Evolutionary conservation across 139 green algal species (phyloP), one percentile per base, ranked within the genome.

Genomic region (Parachlorella kessleri): DNA sequence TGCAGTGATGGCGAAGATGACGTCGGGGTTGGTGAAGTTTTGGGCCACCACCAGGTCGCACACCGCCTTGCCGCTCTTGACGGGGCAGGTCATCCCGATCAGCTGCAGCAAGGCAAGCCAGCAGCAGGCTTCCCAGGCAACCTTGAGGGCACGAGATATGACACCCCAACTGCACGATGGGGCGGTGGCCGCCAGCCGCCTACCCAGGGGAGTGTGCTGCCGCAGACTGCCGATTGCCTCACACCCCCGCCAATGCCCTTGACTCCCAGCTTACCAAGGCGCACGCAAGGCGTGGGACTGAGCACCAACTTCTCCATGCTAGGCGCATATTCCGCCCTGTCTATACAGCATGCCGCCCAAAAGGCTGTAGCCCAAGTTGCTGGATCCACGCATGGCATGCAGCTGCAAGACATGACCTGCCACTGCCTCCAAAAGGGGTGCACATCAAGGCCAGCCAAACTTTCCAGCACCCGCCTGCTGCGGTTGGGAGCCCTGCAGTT

Each of bases 11-110:
- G 71, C 48, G 33, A 66, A 67, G 21, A 76, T 41, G 10, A 76
- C n/a, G 71, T 76, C 71, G 18, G 71, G 30, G 1, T 48, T 33
- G 32, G 59, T 66, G 48, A 76, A 76, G 71, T 76, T 76, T 53
- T 76, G 42, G 21, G 38, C 23, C 28, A 76, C 71, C 32, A 76
- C 71, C 48, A 76, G 32, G 71, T 76, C 71, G 71, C 71, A 76
- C 14, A 76, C 21, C 0, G 71, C 53, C 21, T n/a, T 66, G n/a
- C 71, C 55, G 21, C 33, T 14, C 4, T 9, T 41, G 10, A 76
- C 53, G 32, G 71, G 71, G 71, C 71, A 76, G 32, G 71, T 76
- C 71, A 66, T 41, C 21, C 33, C 24, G 14, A 75, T 2, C 24
- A 36, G 24, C 30, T 73, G 3, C 67, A 54, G 2, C 23, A 39